phyloP scores from a whole-genome alignment of 208 protist genomes.

The Acanthamoeba polyphaga region DNA sequence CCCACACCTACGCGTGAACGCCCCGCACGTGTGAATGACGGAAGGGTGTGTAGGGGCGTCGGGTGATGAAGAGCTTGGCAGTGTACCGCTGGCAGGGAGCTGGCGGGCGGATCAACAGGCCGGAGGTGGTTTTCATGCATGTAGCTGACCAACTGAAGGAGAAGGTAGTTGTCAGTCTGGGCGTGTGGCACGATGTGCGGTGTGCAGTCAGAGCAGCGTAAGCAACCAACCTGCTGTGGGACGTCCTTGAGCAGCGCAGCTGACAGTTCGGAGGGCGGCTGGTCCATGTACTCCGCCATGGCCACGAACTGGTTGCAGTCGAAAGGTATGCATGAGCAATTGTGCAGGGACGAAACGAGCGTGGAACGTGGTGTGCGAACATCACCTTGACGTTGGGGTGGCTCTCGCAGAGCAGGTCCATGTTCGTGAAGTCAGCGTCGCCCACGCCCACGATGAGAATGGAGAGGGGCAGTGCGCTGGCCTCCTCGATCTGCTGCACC shows the following conservation, averaged over 20 bases:
- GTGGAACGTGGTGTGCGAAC: not conserved
- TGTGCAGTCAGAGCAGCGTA: too few species aligned
- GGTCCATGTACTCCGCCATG: conserved; percentile 15
- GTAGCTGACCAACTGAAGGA: not conserved
- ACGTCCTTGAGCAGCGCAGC: conserved; percentile 18
- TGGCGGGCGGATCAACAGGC: not conserved
- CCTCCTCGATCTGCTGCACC: not conserved
- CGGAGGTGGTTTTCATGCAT: not conserved
- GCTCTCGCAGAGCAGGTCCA: conserved; percentile 72
- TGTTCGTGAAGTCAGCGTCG: conserved; percentile 73
- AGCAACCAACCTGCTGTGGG: not conserved
- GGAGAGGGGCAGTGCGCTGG: conserved; percentile 48
- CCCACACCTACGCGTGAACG: not conserved
- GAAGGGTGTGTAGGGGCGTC: not conserved
- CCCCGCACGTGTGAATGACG: not conserved
- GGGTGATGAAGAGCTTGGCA: not conserved
- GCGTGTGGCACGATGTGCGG: not conserved
- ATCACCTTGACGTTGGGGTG: conserved; percentile 25
- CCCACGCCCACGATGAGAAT: conserved; percentile 74
- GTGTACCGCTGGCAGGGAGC: not conserved
- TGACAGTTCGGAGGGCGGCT: conserved; percentile 16
- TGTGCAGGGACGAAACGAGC: not conserved
- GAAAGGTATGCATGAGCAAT: not conserved
- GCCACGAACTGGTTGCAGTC: not conserved
- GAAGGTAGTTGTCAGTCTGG: not conserved